Base-by-base conservation (phyloP, 177 flowering plant genomes). In the Tripterygium wilfordii region DNA sequence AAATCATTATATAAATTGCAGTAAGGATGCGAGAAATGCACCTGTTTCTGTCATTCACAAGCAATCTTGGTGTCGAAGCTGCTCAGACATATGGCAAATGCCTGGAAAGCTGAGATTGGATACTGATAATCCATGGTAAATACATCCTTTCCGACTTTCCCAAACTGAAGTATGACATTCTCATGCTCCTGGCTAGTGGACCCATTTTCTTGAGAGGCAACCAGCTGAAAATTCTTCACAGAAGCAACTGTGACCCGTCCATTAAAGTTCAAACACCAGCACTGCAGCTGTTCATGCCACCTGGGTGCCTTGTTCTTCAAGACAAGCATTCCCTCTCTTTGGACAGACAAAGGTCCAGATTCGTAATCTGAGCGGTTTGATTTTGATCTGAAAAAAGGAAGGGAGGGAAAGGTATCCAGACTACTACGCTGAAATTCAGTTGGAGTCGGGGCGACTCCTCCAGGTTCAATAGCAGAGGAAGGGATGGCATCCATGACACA, bases 271-370 rank as follows among this genome's bases (percentile, higher is more conserved):
- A 81, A 64, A 52, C 88, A 81, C 88, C 92, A 84, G 65, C 88
- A 85, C 64, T 85, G 89, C 22, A 82, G 80, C 55, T 82, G 86
- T 51, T 82, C 92, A 47, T 81, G 88, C 88, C 88, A 82, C 46
- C 85, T 60, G 3, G 88, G 83, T 17, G 83, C 61, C 65, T 82
- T 85, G 68, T 85, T 82, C 55, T 66, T 71, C 55, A 85, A 58
- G 17, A 71, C 56, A 33, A 82, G 56, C 64, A 54, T 43, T 15
- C 58, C 66, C 6, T 72, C 75, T 10, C 51, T 68, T 18, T 31
- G 47, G 23, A 44, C 32, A 7, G 58, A 13, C 37, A 57, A 56
- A 37, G 64, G 33, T 18, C 60, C 72, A 17, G 79, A 57, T 12
- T 33, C 58, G 45, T 52, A 49, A 36, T 60, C 79, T 12, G 22